Evolutionary conservation across 306 rosid genomes (phyloP).

Genomic region (Arachis hypogaea): DNA sequence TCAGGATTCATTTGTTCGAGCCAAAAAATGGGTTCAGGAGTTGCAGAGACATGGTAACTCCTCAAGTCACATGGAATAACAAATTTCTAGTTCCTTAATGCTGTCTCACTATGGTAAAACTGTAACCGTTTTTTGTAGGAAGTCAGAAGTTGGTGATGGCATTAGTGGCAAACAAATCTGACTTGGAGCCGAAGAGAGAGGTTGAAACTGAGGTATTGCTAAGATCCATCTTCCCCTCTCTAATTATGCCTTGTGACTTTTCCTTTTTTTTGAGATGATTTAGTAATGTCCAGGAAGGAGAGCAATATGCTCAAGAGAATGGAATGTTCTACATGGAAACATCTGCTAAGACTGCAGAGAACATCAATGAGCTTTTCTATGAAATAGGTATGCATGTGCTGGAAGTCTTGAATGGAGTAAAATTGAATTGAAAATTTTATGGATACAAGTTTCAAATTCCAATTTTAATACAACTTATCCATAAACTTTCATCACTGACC

Average conservation of each 20-base stretch:
- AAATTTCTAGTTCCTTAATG: neutral
- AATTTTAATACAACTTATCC: neutral
- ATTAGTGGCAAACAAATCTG: conserved; percentile 77
- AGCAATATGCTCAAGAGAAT: conserved; percentile 73
- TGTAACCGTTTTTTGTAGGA: conserved; percentile 48
- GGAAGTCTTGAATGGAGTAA: neutral
- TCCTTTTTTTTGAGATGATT: conserved; percentile 12
- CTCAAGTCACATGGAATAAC: neutral
- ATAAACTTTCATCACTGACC: conserved; percentile 11
- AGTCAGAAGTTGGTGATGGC: conserved; percentile 75
- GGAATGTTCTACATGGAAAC: conserved; percentile 88
- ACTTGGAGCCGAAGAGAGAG: conserved; percentile 73
- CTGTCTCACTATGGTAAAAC: conserved; percentile 3
- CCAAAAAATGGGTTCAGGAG: conserved; percentile 92
- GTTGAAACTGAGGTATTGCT: conserved; percentile 64
- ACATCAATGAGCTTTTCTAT: conserved; percentile 76
- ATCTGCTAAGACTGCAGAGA: conserved; percentile 82
- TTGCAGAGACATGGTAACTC: conserved; percentile 76
- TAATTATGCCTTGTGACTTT: neutral
- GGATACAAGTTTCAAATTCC: conserved; percentile 17
- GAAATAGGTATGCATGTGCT: conserved; percentile 64
- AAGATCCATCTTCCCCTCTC: neutral
- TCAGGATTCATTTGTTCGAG: conserved; percentile 81
- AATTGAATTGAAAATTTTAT: conserved; percentile 5
- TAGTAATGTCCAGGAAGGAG: conserved; percentile 61